A percentile compares a stretch with the other conserved stretches of the same genome.
Evolutionary conservation across 169 alveolate genomes (phyloP).

Genomic region (Ichthyophthirius multifiliis): DNA sequence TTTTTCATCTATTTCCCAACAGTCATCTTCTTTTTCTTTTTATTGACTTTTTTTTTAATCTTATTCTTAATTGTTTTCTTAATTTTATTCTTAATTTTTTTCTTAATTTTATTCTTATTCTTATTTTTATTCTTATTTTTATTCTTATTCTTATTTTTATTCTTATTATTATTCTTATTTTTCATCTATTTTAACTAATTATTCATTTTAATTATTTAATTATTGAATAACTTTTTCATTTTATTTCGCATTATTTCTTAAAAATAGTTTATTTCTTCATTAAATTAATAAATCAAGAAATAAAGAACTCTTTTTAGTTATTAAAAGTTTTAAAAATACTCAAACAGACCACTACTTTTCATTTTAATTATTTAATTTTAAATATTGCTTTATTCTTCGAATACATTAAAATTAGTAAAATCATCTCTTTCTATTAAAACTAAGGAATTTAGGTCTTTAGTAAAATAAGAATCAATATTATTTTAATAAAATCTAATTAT

Average conservation of each 20-base stretch:
- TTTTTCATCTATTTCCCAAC: neutral
- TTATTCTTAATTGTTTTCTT: neutral
- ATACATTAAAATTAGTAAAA: neutral
- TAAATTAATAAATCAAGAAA: neutral
- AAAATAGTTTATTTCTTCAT: neutral
- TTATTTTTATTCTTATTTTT: neutral
- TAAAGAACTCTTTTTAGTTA: neutral
- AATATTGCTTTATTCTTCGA: neutral
- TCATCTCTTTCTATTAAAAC: neutral
- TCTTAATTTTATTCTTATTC: neutral
- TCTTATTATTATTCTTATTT: neutral
- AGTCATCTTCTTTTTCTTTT: neutral
- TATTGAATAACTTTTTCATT: no score
- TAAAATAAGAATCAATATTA: neutral
- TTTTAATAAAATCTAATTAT: neutral
- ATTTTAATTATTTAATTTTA: neutral
- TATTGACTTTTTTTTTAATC: neutral
- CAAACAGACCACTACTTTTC: neutral
- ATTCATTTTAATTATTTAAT: neutral
- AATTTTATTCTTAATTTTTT: neutral
- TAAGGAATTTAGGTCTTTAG: neutral
- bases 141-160: neutral
- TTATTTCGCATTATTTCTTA: no score
- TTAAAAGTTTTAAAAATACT: neutral
- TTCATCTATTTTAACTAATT: neutral